Percentiles rank a stretch among this genome's conserved stretches.
phyloP scores from a whole-genome alignment of 2,329 filamentous ascomycete genomes.

The Plectosphaerella plurivora region DNA sequence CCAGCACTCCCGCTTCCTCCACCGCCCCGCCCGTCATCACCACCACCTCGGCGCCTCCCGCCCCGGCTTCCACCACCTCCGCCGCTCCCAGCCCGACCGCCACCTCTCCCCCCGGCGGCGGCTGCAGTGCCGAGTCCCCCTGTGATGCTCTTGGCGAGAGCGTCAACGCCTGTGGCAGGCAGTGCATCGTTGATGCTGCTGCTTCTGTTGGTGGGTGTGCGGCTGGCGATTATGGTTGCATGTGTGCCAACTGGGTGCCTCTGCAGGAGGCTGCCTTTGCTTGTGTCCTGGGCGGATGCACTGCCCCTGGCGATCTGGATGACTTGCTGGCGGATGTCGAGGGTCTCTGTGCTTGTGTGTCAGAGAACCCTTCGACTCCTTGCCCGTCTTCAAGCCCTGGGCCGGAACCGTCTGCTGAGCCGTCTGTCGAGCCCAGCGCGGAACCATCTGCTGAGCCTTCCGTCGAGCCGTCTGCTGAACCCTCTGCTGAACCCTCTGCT shows the following conservation, averaged over 20 bases:
- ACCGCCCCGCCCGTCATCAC: background rate
- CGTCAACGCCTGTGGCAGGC: constrained; percentile 16
- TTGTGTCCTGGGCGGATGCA: constrained; percentile 18
- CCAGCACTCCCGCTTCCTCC: background rate
- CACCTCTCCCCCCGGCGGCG: constrained; percentile 1
- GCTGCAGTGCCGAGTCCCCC: constrained; percentile 15
- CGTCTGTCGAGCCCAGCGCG: background rate
- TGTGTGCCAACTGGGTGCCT: constrained; percentile 14
- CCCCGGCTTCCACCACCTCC: constrained; percentile 2
- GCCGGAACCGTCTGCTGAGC: background rate
- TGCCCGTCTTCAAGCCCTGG: constrained; percentile 7
- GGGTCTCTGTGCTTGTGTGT: constrained; percentile 18
- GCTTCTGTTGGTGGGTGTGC: constrained; percentile 15
- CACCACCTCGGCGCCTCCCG: background rate
- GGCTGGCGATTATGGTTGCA: constrained; percentile 17
- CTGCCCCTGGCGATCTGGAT: constrained; percentile 9
- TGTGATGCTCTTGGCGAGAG: constrained; percentile 8
- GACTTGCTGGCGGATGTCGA: constrained; percentile 15
- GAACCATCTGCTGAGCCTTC: background rate
- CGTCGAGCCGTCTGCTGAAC: background rate
- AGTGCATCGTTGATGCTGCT: constrained; percentile 19
- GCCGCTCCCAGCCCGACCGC: background rate
- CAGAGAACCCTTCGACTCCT: constrained; percentile 14
- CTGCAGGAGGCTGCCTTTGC: constrained; percentile 15
- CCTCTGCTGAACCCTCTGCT: background rate